Conservation (phyloP, 2,329 filamentous ascomycete genomes). For the Remersonia thermophila region DNA sequence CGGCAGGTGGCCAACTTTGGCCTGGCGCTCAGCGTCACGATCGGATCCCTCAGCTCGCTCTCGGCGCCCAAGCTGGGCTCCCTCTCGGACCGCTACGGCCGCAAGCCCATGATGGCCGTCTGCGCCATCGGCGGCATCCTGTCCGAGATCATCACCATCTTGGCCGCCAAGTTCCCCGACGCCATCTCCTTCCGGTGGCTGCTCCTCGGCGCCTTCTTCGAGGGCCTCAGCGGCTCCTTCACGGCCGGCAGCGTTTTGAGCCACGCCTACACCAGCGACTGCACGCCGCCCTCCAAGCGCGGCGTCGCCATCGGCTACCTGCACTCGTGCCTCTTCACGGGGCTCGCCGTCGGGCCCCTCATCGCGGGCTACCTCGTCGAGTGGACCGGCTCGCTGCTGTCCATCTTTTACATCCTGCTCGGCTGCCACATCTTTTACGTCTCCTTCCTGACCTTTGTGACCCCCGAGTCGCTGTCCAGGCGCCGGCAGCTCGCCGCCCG, state of each 20-base stretch:
- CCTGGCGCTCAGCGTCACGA: conserved; percentile 60
- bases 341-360: conserved; percentile 78
- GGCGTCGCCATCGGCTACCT: conserved; percentile 81
- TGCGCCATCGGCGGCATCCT: conserved; percentile 63
- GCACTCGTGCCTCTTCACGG: conserved; percentile 76
- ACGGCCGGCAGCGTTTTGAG: conserved; percentile 65
- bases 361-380: conserved; percentile 70
- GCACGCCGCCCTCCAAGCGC: conserved; percentile 65
- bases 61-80: conserved; percentile 73
- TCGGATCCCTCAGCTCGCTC: conserved; percentile 67
- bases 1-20: conserved; percentile 65
- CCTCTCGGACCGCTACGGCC: conserved; percentile 76
- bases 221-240: conserved; percentile 81
- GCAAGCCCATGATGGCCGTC: conserved; percentile 60
- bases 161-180: conserved; percentile 65
- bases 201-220: conserved; percentile 61
- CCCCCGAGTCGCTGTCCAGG: conserved; percentile 76
- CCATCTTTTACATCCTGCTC: conserved; percentile 75
- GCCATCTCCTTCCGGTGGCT: conserved; percentile 65
- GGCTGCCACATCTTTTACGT: conserved; percentile 64
- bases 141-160: conserved; percentile 63
- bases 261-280: conserved; percentile 83
- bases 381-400: conserved; percentile 59
- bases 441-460: conserved; percentile 52
- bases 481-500: conserved; percentile 58